These are phyloP conservation scores for Paxillus involutus DNA, from an alignment of 768 basidiomycete species.

Conservation along the genomic window DNA sequence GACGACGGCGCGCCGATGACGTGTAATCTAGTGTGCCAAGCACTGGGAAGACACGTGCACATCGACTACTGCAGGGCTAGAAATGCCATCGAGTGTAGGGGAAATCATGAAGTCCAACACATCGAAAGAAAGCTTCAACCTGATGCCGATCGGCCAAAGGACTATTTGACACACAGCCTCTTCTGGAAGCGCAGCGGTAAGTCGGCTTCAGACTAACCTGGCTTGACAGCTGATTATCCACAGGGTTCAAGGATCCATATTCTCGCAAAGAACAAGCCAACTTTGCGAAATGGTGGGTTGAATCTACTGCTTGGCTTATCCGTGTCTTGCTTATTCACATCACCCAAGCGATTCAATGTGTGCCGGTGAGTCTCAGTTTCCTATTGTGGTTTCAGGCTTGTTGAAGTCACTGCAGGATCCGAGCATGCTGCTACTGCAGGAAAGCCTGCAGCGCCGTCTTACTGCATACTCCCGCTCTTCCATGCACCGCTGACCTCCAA, in stretches of 20 bases:
- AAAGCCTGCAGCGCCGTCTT: constrained; percentile 46
- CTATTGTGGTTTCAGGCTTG: neutral
- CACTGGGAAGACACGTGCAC: constrained; percentile 54
- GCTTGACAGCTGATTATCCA: neutral
- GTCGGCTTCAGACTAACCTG: neutral
- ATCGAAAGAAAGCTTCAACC: constrained; percentile 40
- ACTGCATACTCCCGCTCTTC: constrained; percentile 55
- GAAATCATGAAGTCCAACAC: constrained; percentile 46
- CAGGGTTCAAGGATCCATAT: constrained; percentile 67
- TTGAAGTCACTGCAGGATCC: constrained; percentile 35
- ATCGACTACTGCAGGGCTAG: constrained; percentile 53
- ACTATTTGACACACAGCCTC: constrained; percentile 53
- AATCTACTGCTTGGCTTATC: neutral
- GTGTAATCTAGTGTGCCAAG: constrained; percentile 53
- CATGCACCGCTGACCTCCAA: constrained; percentile 36
- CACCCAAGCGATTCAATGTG: constrained; percentile 51
- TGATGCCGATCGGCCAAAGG: constrained; percentile 46
- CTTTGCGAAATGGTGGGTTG: constrained; percentile 51
- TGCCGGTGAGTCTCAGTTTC: constrained; percentile 31
- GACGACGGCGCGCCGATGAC: constrained; percentile 63
- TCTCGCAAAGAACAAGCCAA: constrained; percentile 51
- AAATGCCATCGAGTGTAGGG: constrained; percentile 32
- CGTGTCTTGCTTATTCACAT: constrained; percentile 1
- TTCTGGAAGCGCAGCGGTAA: constrained; percentile 58
- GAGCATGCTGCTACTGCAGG: constrained; percentile 45